Evolutionary conservation across 495 filamentous ascomycete species (phyloP).

Genomic region (Neurospora sublineolata): DNA sequence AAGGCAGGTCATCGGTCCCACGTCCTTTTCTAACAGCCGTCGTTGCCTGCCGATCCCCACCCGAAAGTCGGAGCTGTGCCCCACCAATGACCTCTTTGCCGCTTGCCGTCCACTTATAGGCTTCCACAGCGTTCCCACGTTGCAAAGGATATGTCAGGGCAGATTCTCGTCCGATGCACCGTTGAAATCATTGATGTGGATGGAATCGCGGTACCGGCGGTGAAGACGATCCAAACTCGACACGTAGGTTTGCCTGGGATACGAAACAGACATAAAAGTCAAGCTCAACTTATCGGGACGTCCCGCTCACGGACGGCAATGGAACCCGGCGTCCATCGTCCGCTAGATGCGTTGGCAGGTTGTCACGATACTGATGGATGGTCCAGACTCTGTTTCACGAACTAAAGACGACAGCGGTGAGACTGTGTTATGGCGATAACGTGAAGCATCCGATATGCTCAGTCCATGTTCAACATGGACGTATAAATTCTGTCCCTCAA

Average conservation of each 20-base stretch:
- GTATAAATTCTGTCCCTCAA: background rate
- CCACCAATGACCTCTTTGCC: background rate
- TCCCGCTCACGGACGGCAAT: background rate
- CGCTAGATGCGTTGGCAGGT: background rate
- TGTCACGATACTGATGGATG: background rate
- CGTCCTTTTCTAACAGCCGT: background rate
- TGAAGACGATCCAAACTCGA: background rate
- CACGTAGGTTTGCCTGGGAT: background rate
- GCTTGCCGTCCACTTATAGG: background rate
- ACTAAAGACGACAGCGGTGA: background rate
- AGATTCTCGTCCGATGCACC: background rate
- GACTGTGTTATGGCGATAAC: background rate
- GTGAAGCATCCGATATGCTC: background rate
- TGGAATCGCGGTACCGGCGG: background rate
- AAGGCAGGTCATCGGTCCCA: background rate
- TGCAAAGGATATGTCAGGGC: background rate
- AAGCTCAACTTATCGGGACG: background rate
- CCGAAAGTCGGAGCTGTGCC: constrained; percentile 2
- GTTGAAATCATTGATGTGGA: background rate
- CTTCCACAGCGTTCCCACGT: background rate
- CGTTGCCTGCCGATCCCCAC: background rate
- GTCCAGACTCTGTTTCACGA: background rate
- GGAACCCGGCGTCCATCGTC: background rate
- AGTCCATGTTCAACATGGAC: background rate
- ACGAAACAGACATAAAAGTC: background rate